Percentiles rank a stretch among this genome's conserved stretches.
Conservation (phyloP, 2,329 filamentous ascomycete species). For the Trichophyton schoenleinii region DNA sequence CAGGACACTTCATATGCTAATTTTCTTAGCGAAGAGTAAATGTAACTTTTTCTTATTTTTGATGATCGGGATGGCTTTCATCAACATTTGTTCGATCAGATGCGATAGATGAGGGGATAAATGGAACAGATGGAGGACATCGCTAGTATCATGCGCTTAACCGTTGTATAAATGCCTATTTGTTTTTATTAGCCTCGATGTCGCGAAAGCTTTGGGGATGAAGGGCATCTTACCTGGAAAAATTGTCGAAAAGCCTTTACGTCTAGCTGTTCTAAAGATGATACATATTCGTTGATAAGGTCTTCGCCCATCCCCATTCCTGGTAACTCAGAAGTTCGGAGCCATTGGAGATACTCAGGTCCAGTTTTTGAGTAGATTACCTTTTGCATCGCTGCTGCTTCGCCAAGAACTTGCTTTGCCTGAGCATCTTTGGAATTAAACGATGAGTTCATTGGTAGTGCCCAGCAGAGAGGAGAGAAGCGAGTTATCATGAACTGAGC, state of each 20-base stretch:
- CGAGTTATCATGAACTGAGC: conserved; percentile 79
- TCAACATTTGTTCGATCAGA: not conserved
- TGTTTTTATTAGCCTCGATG: not conserved
- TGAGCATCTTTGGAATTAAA: conserved; percentile 84
- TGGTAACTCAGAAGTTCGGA: conserved; percentile 34
- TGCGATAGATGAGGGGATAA: not conserved
- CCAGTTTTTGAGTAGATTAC: conserved; percentile 85
- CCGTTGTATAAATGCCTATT: conserved; percentile 33
- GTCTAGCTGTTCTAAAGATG: conserved; percentile 33
- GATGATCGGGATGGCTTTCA: not conserved
- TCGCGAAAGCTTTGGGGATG: not conserved
- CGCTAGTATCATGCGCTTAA: conserved; percentile 29
- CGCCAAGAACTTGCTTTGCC: conserved; percentile 72
- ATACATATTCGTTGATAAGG: conserved; percentile 37
- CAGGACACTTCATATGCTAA: not conserved
- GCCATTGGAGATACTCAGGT: conserved; percentile 54
- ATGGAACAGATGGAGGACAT: not conserved
- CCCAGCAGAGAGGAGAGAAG: conserved; percentile 85
- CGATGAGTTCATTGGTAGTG: conserved; percentile 61
- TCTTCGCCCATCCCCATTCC: conserved; percentile 37
- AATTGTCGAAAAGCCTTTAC: conserved; percentile 37
- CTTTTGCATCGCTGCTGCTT: conserved; percentile 79
- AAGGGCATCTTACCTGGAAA: conserved; percentile 30
- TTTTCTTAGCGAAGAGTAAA: not conserved
- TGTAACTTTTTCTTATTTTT: not conserved